Evolutionary conservation across 306 rosid genomes (phyloP).

Genomic region (Notholithocarpus densiflorus): DNA sequence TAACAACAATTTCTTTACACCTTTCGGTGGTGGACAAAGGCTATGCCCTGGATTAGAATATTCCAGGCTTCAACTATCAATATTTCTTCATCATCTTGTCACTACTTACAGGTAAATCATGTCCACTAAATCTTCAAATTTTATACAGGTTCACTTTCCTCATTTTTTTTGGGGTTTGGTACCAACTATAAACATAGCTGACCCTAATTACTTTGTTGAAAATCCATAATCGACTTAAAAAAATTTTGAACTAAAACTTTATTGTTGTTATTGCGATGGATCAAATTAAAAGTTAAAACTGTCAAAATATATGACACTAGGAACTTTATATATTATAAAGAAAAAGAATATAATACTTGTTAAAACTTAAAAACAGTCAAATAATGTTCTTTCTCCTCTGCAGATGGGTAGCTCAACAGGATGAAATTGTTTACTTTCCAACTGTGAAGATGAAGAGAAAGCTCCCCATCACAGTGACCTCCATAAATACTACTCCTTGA

Average conservation of each 20-base stretch:
- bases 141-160: not conserved
- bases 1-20: slow-evolving; percentile 50
- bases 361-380: not conserved
- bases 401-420: slow-evolving; percentile 75
- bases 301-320: no score
- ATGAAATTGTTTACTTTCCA: slow-evolving; percentile 65
- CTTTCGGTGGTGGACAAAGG: slow-evolving; percentile 94
- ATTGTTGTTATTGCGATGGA: no score
- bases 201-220: no score
- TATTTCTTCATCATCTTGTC: slow-evolving; percentile 65
- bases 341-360: no score
- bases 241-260: no score
- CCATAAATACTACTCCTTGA: slow-evolving; percentile 9
- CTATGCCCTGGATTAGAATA: slow-evolving; percentile 91
- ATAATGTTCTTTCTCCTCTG: not conserved
- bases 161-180: no score
- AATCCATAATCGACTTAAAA: no score
- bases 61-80: slow-evolving; percentile 64
- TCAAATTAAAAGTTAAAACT: no score
- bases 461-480: slow-evolving; percentile 55
- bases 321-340: no score
- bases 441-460: slow-evolving; percentile 80
- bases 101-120: slow-evolving; percentile 54
- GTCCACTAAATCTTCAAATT: not conserved
- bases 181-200: no score